A percentile compares a stretch with the other conserved stretches of the same genome.
These are phyloP conservation scores for Clonostachys solani DNA, from an alignment of 2,329 filamentous ascomycete species.

Conservation along the genomic window DNA sequence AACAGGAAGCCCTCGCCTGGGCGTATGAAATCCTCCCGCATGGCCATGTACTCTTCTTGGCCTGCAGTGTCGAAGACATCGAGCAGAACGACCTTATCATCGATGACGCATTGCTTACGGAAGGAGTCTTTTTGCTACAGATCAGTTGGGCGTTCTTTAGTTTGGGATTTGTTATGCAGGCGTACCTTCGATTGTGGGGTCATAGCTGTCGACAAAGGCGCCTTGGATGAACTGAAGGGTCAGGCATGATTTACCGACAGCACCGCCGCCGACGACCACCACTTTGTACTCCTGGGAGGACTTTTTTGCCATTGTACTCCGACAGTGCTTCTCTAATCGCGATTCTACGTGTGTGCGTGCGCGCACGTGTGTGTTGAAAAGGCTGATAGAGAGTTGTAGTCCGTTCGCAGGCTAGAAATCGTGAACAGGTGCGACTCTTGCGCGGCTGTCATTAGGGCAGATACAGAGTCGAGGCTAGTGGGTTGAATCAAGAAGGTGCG, in stretches of 20 bases:
- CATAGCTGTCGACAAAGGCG: conserved; percentile 99
- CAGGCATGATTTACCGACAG: conserved; percentile 98
- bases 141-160: background rate
- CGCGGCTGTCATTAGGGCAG: no score
- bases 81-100: conserved; percentile 94
- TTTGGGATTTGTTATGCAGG: conserved; percentile 9
- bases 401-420: no score
- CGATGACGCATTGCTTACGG: conserved; percentile 98
- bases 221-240: conserved; percentile 95
- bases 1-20: conserved; percentile 97
- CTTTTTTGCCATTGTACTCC: conserved; percentile 31
- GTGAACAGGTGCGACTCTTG: no score
- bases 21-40: conserved; percentile 99
- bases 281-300: conserved; percentile 91
- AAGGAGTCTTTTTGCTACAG: conserved; percentile 71
- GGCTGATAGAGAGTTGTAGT: no score
- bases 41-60: conserved; percentile 98
- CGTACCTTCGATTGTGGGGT: conserved; percentile 97
- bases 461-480: no score
- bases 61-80: conserved; percentile 98
- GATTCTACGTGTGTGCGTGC: no score
- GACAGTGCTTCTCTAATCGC: no score
- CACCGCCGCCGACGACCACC: conserved; percentile 96
- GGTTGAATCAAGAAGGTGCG: no score
- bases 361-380: no score